A percentile compares a stretch with the other conserved stretches of the same genome.
These are phyloP conservation scores for Cydonia oblonga DNA, from an alignment of 331 rosid genomes.

Conservation along the genomic window DNA sequence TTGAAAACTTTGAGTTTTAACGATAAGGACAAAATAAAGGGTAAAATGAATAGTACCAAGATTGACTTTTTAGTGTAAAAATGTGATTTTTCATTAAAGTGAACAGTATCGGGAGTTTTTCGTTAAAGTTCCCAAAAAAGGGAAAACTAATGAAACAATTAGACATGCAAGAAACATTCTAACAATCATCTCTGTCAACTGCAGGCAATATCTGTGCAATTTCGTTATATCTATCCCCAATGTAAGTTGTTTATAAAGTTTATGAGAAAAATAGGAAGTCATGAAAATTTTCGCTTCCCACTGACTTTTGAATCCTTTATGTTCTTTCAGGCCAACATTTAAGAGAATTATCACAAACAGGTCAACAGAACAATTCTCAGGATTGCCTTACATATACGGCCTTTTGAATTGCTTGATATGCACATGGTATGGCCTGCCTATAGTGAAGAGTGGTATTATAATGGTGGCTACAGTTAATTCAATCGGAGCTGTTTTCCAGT, in stretches of 20 bases:
- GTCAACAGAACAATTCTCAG: constrained; percentile 82
- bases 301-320: neutral
- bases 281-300: neutral
- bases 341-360: constrained; percentile 61
- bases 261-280: neutral
- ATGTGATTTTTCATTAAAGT: too few relatives aligned
- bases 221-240: constrained; percentile 20
- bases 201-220: constrained; percentile 80
- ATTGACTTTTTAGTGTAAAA: too few relatives aligned
- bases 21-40: too few relatives aligned
- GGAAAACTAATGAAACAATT: too few relatives aligned
- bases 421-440: constrained; percentile 65
- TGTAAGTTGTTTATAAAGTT: constrained; percentile 36
- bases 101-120: too few relatives aligned
- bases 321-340: constrained; percentile 58
- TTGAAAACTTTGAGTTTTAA: too few relatives aligned
- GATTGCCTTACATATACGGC: constrained; percentile 67
- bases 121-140: too few relatives aligned
- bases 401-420: constrained; percentile 72
- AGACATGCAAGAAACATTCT: neutral
- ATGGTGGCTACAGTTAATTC: constrained; percentile 65
- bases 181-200: constrained; percentile 12
- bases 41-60: too few relatives aligned
- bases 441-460: constrained; percentile 36
- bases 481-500: constrained; percentile 60